Evolutionary conservation across 1,284 basidiomycete genomes (phyloP).

Genomic region (Fomitiporia mediterranea): DNA sequence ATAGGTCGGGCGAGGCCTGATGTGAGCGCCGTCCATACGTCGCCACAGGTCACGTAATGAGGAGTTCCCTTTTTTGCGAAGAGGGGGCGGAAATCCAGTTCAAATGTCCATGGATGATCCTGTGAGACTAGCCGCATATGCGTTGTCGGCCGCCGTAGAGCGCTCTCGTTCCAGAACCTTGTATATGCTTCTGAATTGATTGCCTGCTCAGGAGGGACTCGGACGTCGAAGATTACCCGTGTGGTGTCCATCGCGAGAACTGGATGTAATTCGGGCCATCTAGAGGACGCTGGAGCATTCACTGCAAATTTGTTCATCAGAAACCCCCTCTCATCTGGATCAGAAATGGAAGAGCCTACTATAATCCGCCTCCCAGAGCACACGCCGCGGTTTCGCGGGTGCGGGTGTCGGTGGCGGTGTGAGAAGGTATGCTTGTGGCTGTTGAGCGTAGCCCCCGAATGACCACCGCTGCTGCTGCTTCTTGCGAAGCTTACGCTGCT

Average conservation of each 20-base stretch:
- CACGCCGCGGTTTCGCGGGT: not conserved
- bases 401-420: not conserved
- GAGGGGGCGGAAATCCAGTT: constrained; percentile 13
- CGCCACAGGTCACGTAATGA: constrained; percentile 42
- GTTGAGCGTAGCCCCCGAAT: not conserved
- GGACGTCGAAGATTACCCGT: constrained; percentile 15
- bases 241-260: constrained; percentile 17
- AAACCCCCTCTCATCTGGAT: not conserved
- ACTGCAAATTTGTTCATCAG: not conserved
- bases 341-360: not conserved
- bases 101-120: constrained; percentile 24
- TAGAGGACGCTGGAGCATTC: not conserved
- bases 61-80: not conserved
- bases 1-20: constrained; percentile 45
- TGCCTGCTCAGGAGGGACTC: constrained; percentile 6
- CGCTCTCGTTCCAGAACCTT: constrained; percentile 4
- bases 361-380: constrained; percentile 11
- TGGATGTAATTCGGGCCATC: constrained; percentile 11
- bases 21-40: constrained; percentile 49
- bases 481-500: constrained; percentile 1
- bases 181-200: constrained; percentile 10
- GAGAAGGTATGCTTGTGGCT: not conserved
- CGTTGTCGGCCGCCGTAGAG: constrained; percentile 3
- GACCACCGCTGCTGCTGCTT: not conserved
- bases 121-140: constrained; percentile 22